Evolutionary conservation across 768 basidiomycete species (phyloP), one percentile per base, ranked within the genome.

Genomic region (Ephemerocybe angulata): DNA sequence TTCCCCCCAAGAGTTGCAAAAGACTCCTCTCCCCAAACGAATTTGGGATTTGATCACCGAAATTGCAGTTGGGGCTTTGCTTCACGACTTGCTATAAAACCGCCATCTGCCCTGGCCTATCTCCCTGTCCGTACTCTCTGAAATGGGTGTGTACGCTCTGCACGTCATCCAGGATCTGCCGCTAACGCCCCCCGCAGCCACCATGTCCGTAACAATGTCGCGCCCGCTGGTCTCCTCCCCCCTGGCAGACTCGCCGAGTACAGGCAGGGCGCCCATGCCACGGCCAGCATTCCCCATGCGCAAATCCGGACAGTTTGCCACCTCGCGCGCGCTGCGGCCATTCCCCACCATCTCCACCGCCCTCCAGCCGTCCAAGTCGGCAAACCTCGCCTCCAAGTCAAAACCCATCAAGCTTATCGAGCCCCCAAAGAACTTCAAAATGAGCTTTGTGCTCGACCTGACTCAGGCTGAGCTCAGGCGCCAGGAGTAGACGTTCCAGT

Each of bases 391-490:
- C 65, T 5, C 63, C 52, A 69, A 63, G 53, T 48, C 46, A 28
- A 76, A 74, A 81, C 73, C 85, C 5, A 76, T 84, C 17, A 93
- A 93, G 65, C 76, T 92, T 65, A 91, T 93, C 55, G 80, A 90
- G 66, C 87, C 88, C 10, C 88, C 91, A 25, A 77, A 83, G 63
- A 84, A 87, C 66, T 83, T 82, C 70, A 79, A 81, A 67, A 75
- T 76, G 46, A 82, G 81, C 35, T 93, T 91, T 62, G 75, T 87
- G 57, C 82, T 93, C 50, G 80, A 92, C 69, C 78, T 93, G 54
- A 91, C 90, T 0, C 90, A 90, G 67, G 89, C 83, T 7, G 90
- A 93, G 67, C 79, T 93, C 67, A 81, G 88, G 69, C 76, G 88
- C 63, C 85, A 85, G 70, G 74, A 72, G 43, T 74, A 58, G 53